Evolutionary conservation across 2,329 filamentous ascomycete species (phyloP).

Genomic region (Monilinia laxa): DNA sequence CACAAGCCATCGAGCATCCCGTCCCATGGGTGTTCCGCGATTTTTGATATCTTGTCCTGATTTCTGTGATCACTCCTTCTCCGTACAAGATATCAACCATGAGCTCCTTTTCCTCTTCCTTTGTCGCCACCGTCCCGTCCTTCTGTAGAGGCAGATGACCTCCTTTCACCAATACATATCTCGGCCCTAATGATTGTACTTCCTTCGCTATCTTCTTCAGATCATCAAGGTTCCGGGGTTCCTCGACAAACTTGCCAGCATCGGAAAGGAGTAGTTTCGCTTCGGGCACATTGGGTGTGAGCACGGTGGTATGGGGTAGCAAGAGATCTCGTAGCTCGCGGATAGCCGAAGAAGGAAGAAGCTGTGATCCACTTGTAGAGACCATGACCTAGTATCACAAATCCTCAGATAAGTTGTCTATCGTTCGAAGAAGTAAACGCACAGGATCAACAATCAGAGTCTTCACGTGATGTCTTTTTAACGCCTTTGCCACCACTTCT

Average conservation of each 20-base stretch:
- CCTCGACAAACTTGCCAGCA: slow-evolving; percentile 44
- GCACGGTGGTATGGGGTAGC: slow-evolving; percentile 63
- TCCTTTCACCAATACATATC: slow-evolving; percentile 84
- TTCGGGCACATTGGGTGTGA: slow-evolving; percentile 79
- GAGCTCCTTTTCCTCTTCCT: slow-evolving; percentile 58
- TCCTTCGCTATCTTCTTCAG: slow-evolving; percentile 66
- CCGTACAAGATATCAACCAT: slow-evolving; percentile 79
- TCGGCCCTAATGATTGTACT: slow-evolving; percentile 68
- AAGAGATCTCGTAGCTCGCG: slow-evolving; percentile 57
- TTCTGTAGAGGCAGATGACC: slow-evolving; percentile 79
- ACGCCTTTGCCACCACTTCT: slow-evolving; percentile 62
- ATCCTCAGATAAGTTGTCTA: slow-evolving; percentile 23
- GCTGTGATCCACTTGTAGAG: slow-evolving; percentile 71
- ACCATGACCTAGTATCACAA: slow-evolving; percentile 73
- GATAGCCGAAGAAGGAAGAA: slow-evolving; percentile 67
- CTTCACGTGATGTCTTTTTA: slow-evolving; percentile 57
- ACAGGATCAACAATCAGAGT: slow-evolving; percentile 74
- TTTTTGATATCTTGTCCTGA: slow-evolving; percentile 69
- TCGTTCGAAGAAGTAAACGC: slow-evolving; percentile 36
- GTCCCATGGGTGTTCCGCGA: slow-evolving; percentile 90
- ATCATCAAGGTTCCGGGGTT: slow-evolving; percentile 60
- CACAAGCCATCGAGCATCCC: slow-evolving; percentile 88
- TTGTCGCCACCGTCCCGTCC: slow-evolving; percentile 58
- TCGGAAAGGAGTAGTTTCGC: slow-evolving; percentile 62
- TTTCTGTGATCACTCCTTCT: slow-evolving; percentile 53